Conservation (phyloP, 345 rosid species). For the Draba incana region DNA sequence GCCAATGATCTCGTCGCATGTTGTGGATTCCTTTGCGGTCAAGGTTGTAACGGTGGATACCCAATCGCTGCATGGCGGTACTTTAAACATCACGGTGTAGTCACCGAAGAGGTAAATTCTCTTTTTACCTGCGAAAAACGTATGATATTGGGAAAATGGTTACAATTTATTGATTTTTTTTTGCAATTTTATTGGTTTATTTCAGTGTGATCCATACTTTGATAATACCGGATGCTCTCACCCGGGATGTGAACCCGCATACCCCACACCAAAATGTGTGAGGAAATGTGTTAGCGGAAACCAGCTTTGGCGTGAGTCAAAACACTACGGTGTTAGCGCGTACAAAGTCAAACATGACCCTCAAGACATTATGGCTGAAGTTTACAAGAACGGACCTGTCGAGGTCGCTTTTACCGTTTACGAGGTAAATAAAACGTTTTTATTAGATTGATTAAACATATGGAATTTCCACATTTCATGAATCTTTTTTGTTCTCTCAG, state of each 20-base stretch:
- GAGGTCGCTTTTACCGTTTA: constrained; percentile 90
- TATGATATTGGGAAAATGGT: background rate
- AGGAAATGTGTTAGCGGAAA: constrained; percentile 73
- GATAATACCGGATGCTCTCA: constrained; percentile 87
- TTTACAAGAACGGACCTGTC: constrained; percentile 85
- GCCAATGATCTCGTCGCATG: constrained; percentile 93
- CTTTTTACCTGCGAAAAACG: constrained; percentile 9
- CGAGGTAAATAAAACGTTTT: constrained; percentile 55
- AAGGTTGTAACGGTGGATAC: constrained; percentile 87
- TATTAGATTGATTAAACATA: background rate
- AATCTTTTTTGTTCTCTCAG: constrained; percentile 41
- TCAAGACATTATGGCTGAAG: constrained; percentile 76
- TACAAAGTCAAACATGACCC: constrained; percentile 73
- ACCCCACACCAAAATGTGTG: constrained; percentile 84
- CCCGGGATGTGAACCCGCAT: constrained; percentile 96
- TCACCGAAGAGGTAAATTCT: constrained; percentile 79
- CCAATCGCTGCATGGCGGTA: constrained; percentile 85
- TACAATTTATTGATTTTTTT: background rate
- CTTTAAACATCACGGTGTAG: constrained; percentile 74
- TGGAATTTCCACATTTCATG: constrained; percentile 15
- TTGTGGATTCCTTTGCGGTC: constrained; percentile 92
- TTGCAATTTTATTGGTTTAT: constrained; percentile 19
- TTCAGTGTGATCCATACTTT: constrained; percentile 91
- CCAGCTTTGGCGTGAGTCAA: constrained; percentile 75
- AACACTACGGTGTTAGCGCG: constrained; percentile 74